Base-by-base conservation (phyloP, 495 filamentous ascomycete genomes). In the Aspergillus incahuasiensis region DNA sequence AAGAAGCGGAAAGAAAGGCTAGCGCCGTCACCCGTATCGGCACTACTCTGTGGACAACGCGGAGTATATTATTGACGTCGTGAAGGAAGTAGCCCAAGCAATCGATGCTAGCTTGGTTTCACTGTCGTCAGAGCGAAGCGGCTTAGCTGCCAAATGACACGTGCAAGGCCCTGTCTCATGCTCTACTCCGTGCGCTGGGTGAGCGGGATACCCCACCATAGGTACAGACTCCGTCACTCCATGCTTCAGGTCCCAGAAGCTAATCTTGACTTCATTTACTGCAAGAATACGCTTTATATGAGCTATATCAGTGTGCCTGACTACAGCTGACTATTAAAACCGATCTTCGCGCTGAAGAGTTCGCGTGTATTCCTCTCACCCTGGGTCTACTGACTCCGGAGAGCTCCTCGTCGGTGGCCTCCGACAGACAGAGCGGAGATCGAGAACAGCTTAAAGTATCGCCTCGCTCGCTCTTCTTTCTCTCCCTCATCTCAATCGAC, bases 351-450 rank as follows among this genome's bases (percentile, higher is more conserved):
- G 24, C 44, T 16, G 18, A 24, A 43, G 11, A 15, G 19, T 24
- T 20, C 34, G 48, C 22, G 11, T 20, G 25, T 45, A 43, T 58
- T 57, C 57, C 52, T 55, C 52, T 58, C 16, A 66, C n/a, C n/a
- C n/a, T n/a, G 71, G 72, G 70, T 65, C 64, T 65, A 63, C 72
- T 35, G 9, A 35, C 32, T 71, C 71, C 72, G 71, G 54, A 44
- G 34, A 8, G 45, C 60, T 39, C 34, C 59, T 44, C 63, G 60
- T 75, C 73, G 73, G 73, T 69, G 62, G 55, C 51, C 71, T 75
- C 73, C 73, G 73, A 75, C 64, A 35, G 61, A 62, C 46, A 38
- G 20, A 56, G 50, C 50, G 51, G 58, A 60, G 62, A 55, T 66
- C 69, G 59, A 73, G 68, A 64, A 39, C 51, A 54, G 35, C 19